phyloP scores from a whole-genome alignment of 2,329 filamentous ascomycete genomes.

The Dactylellina parvicollis region DNA sequence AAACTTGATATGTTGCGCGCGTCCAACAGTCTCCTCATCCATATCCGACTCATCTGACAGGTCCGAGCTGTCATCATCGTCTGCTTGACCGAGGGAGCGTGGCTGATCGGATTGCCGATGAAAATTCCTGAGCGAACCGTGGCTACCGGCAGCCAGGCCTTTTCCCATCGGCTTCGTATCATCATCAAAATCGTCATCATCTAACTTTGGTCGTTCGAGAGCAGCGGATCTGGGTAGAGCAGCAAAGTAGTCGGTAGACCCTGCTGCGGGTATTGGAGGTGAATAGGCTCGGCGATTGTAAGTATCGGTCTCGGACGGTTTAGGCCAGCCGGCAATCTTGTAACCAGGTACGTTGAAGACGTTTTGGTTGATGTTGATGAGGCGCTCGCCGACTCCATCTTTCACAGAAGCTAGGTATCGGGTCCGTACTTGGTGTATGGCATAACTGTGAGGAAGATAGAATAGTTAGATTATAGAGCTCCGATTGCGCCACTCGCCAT shows the following conservation, averaged over 20 bases:
- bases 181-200: constrained; percentile 77
- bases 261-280: constrained; percentile 82
- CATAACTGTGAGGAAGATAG: constrained; percentile 68
- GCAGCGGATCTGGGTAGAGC: constrained; percentile 71
- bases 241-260: constrained; percentile 81
- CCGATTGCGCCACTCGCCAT: background rate
- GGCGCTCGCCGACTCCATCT: constrained; percentile 83
- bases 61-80: constrained; percentile 84
- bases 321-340: constrained; percentile 83
- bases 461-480: background rate
- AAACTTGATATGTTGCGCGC: constrained; percentile 92
- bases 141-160: constrained; percentile 74
- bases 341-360: constrained; percentile 83
- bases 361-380: constrained; percentile 81
- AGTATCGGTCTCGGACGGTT: constrained; percentile 71
- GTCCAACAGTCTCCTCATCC: constrained; percentile 72
- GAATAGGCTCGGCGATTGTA: constrained; percentile 78
- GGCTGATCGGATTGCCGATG: constrained; percentile 69
- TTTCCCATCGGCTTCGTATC: constrained; percentile 66
- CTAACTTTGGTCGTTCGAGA: constrained; percentile 68
- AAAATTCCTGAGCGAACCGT: constrained; percentile 72
- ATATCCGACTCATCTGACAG: constrained; percentile 86
- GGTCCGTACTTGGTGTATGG: constrained; percentile 82
- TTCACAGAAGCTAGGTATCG: constrained; percentile 82
- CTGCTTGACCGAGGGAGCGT: constrained; percentile 66